Evolutionary conservation across 352 stramenopile species (phyloP), one percentile per base, ranked within the genome.

Genomic region (Phytophthora macrochlamydospora): DNA sequence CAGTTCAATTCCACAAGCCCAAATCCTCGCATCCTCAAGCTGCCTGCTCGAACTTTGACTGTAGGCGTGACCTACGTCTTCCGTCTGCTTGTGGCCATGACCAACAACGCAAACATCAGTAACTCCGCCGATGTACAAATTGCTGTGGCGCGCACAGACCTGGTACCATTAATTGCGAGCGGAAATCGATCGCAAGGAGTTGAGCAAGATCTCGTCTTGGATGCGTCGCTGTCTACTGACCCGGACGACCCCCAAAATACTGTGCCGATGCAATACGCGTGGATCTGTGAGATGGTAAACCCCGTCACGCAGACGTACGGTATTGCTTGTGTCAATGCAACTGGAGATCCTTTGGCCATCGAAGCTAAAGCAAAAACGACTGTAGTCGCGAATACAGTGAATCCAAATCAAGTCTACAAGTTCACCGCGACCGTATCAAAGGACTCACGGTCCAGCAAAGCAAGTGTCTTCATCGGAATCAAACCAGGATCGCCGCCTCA

Each of bases 11-110:
- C 81, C 2, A 83, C 73, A 5, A 88, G 77, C 24, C 59, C 69
- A 8, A 90, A 90, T n/a, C 77, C 75, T 12, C 69, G 81, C 2
- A 71, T 84, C 11, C 69, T 90, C 3, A 79, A 75, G n/a, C 56
- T 90, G 2, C 79, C 79, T 9, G 64, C 75, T 7, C 72, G 69
- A 37, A 87, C 71, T 5, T 65, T 90, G 6, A 84, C 64, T 0
- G 79, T 90, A 11, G 79, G 79, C 1, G 77, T 87, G 29, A 73
- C 64, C 48, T 90, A 90, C 61, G 67, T 85, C 14, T 90, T 90
- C 48, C 69, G 79, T n/a, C 71, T 90, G 13, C 48, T 79, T 24
- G 81, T 86, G 12, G 63, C 70, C 0, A 90, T 90, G 79, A 51
- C 71, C 1, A 83, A 59, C 37, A 85, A 80, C 13, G 11, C 52